These are phyloP conservation scores for Periconia macrospinosa DNA, from an alignment of 2,329 filamentous ascomycete species.

Conservation along the genomic window DNA sequence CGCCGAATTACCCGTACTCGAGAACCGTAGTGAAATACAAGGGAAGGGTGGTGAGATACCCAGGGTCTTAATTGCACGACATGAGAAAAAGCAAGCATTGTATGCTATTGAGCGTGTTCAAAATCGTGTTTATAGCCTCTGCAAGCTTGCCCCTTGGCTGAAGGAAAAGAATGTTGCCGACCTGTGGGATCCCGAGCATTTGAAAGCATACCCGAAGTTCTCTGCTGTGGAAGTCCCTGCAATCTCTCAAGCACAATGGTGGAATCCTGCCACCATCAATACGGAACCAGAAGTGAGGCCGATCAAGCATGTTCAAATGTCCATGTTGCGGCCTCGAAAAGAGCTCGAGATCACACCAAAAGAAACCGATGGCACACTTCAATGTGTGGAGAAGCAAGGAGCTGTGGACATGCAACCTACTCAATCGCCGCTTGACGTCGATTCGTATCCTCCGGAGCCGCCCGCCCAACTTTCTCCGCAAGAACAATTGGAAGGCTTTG, in stretches of 20 bases:
- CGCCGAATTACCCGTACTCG: slow-evolving; percentile 36
- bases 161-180: slow-evolving; percentile 57
- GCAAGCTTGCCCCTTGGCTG: slow-evolving; percentile 69
- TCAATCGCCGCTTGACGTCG: slow-evolving; percentile 1
- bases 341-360: not conserved
- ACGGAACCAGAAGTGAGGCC: slow-evolving; percentile 16
- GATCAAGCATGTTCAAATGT: slow-evolving; percentile 26
- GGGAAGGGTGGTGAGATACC: slow-evolving; percentile 5
- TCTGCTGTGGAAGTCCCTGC: slow-evolving; percentile 47
- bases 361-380: not conserved
- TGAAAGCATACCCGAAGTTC: slow-evolving; percentile 58
- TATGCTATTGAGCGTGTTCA: slow-evolving; percentile 77
- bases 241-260: slow-evolving; percentile 24
- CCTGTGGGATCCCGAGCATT: slow-evolving; percentile 24
- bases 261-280: slow-evolving; percentile 32
- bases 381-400: not conserved
- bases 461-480: slow-evolving; percentile 28
- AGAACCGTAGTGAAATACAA: slow-evolving; percentile 16
- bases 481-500: slow-evolving; percentile 55
- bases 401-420: not conserved
- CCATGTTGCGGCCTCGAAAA: slow-evolving; percentile 32
- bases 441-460: slow-evolving; percentile 6
- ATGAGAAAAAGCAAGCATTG: slow-evolving; percentile 63
- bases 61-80: slow-evolving; percentile 38
- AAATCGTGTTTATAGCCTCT: slow-evolving; percentile 65